Base-by-base conservation (phyloP, 1,139 yeast genomes). In the Petasospora fabianii region DNA sequence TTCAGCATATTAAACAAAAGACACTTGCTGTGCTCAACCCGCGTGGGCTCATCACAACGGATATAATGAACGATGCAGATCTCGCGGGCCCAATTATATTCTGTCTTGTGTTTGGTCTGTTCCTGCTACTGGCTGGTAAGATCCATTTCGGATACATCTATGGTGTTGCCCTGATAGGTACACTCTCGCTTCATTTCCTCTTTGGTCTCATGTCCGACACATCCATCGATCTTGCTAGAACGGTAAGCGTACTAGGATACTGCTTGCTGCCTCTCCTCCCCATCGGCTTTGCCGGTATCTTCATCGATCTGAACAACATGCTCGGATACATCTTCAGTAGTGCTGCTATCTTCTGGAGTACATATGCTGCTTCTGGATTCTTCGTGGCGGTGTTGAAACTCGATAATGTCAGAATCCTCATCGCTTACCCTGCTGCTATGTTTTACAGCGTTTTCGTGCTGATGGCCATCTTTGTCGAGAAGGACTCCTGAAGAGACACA, bases 111-210 rank as follows among this genome's bases (percentile, higher is more conserved):
- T 90, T 90, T 60, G 98, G 97, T n/a, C 75, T 88, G 1, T 77
- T 84, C 47, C 66, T 94, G 38, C 67, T 90, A 41, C 68, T 88
- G 34, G 70, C 95, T 2, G 98, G 99, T 12, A 92, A 90, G 59
- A 87, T 90, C 15, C 97, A 92, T 60, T 92, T 92, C 60, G 97
- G 98, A 3, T 94, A 94, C 62, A 86, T 92, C 39, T 92, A 92
- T 57, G 98, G 98, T 20, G 95, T 92, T 32, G 98, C 97, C 1
- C 66, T 94, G 36, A 80, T 90, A 52, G 99, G 99, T 12, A 84
- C 95, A 2, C 58, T 87, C 14, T 79, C 95, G 30, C 75, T 88
- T 52, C 97, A 90, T 62, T 77, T 77, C 50, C 70, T 94, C 45
- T 82, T 94, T 60, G 87, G 84, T 60, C 70, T 88, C 48, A 92